Evolutionary conservation across 768 basidiomycete species (phyloP), one percentile per base, ranked within the genome.

Genomic region (Auriscalpium vulgare): DNA sequence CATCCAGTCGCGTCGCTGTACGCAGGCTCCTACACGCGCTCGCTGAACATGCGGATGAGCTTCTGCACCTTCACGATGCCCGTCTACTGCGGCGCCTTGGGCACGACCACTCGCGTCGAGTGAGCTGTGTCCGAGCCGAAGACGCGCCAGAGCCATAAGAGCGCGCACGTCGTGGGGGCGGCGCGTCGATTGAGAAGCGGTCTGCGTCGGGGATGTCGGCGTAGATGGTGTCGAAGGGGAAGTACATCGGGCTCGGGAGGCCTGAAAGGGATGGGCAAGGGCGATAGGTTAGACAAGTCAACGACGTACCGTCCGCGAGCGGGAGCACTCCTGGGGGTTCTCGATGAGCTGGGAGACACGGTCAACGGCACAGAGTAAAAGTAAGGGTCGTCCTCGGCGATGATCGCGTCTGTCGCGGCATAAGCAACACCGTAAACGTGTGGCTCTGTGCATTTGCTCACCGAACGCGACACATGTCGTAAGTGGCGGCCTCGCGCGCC

Each of bases 311-410:
- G 63, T 88, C 88, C 16, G 86, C 85, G 58, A 91, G 71, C 50
- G 67, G 71, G 51, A 88, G 78, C 8, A 83, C n/a, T n/a, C n/a
- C n/a, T n/a, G n/a, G n/a, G n/a, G n/a, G n/a, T n/a, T n/a, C n/a
- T n/a, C n/a, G n/a, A n/a, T n/a, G n/a, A n/a, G n/a, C n/a, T n/a
- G n/a, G n/a, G n/a, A n/a, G n/a, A n/a, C n/a, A n/a, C n/a, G n/a
- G n/a, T n/a, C n/a, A n/a, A n/a, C n/a, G n/a, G n/a, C n/a, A n/a
- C n/a, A n/a, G n/a, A n/a, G n/a, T n/a, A n/a, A n/a, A 80, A 84
- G 68, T 91, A 90, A 4, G 90, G 89, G 68, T 91, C 89, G 62
- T 92, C 89, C 72, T 91, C 88, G 53, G 87, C 82, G 57, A 89
- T 89, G 61, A 90, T 82, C 21, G 89, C 68, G 60, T 91, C 83